A percentile compares a stretch with the other conserved stretches of the same genome.
phyloP scores from a whole-genome alignment of 2,329 filamentous ascomycete species.

The Aspergillus cejpii region DNA sequence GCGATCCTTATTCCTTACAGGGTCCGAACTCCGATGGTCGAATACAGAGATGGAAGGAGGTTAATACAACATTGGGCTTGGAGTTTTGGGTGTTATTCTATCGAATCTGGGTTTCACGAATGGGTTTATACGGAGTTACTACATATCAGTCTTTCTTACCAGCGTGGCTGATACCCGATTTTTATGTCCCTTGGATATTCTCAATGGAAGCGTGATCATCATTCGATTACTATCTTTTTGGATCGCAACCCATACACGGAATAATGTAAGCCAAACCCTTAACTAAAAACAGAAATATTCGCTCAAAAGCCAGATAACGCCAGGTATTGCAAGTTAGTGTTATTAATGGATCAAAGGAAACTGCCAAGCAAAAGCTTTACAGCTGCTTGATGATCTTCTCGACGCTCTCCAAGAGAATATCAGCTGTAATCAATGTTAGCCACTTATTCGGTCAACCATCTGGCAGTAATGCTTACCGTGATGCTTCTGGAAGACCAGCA shows the following conservation, averaged over 20 bases:
- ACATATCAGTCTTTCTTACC: background rate
- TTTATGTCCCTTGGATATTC: background rate
- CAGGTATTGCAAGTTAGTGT: conserved; percentile 5
- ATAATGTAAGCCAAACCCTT: no score
- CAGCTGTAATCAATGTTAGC: conserved; percentile 41
- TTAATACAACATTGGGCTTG: no score
- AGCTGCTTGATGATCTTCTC: conserved; percentile 62
- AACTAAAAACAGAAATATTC: conserved; percentile 13
- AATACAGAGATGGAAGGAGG: no score
- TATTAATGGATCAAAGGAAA: conserved; percentile 6
- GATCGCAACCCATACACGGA: conserved; percentile 8
- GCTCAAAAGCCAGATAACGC: conserved; percentile 13
- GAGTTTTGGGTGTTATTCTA: no score
- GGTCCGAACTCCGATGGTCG: background rate
- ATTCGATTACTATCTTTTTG: background rate
- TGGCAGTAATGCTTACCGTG: conserved; percentile 52
- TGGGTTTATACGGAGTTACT: no score
- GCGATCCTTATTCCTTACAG: background rate
- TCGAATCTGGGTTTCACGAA: no score
- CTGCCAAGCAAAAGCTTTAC: conserved; percentile 16
- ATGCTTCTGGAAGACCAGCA: conserved; percentile 87
- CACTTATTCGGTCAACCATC: background rate
- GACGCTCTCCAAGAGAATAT: conserved; percentile 70
- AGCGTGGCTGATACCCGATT: background rate
- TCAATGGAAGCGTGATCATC: background rate